Percentiles rank a stretch among this genome's conserved stretches.
phyloP scores from a whole-genome alignment of 148 eudicot genomes.

The Rhododendron simsii region DNA sequence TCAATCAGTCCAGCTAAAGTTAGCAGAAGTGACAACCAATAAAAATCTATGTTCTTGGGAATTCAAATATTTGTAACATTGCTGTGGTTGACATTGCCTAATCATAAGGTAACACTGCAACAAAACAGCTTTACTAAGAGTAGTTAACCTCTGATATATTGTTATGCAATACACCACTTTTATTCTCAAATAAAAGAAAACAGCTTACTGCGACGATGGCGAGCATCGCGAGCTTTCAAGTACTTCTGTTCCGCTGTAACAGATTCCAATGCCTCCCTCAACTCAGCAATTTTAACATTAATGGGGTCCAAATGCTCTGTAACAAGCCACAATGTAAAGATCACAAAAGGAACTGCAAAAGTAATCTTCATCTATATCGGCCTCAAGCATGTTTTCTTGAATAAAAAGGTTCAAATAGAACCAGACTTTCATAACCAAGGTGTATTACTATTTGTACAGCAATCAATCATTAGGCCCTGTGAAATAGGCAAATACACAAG shows the following conservation, averaged over 20 bases:
- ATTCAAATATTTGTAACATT: background rate
- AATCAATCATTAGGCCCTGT: background rate
- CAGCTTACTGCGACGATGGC: conserved; percentile 89
- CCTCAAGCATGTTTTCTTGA: conserved; percentile 3
- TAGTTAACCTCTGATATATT: background rate
- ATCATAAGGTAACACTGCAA: background rate
- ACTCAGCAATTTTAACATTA: conserved; percentile 88
- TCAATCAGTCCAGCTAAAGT: background rate
- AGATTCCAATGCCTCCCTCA: conserved; percentile 85
- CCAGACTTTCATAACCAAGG: background rate
- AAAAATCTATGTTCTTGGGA: background rate
- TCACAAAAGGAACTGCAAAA: background rate
- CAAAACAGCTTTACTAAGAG: background rate
- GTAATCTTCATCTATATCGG: background rate
- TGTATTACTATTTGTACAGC: background rate
- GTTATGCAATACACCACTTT: background rate
- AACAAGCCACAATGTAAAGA: conserved; percentile 8
- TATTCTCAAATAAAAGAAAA: background rate
- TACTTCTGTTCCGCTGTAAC: conserved; percentile 78
- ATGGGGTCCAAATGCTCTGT: conserved; percentile 96
- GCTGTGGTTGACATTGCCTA: background rate
- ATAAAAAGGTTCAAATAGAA: background rate
- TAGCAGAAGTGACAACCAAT: background rate
- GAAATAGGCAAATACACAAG: background rate
- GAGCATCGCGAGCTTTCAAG: conserved; percentile 83